A percentile compares a stretch with the other conserved stretches of the same genome.
Evolutionary conservation across 2,329 filamentous ascomycete species (phyloP).

Genomic region (Exserohilum turcica): DNA sequence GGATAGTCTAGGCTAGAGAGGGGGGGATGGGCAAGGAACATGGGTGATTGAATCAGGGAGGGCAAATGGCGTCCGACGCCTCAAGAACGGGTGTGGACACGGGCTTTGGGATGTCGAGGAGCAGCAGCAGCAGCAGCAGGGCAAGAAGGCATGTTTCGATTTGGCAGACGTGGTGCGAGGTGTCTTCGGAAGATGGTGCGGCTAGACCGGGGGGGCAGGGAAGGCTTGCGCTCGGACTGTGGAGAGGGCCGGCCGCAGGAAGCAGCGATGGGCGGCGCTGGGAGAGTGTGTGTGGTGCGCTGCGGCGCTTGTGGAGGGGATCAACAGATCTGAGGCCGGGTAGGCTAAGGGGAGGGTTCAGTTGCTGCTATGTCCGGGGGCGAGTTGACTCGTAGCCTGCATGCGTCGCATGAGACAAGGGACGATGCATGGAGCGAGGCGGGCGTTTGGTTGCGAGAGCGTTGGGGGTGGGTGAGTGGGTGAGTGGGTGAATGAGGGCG

Average conservation of each 20-base stretch:
- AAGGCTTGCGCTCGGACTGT: conserved; percentile 40
- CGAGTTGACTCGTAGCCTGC: conserved; percentile 18
- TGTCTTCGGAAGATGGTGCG: conserved; percentile 29
- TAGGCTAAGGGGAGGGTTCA: conserved; percentile 29
- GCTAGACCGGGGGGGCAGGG: conserved; percentile 28
- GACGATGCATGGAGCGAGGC: conserved; percentile 6
- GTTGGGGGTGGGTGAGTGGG: conserved; percentile 10
- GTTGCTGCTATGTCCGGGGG: conserved; percentile 21
- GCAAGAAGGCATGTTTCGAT: conserved; percentile 39
- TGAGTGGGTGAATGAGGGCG: conserved; percentile 4
- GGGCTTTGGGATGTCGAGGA: conserved; percentile 25
- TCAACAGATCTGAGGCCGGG: conserved; percentile 22
- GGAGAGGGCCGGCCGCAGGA: conserved; percentile 32
- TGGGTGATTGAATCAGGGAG: conserved; percentile 31
- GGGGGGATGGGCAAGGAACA: conserved; percentile 23
- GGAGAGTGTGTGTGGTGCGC: no score
- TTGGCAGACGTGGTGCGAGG: conserved; percentile 35
- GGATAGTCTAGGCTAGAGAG: conserved; percentile 34
- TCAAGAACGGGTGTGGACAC: conserved; percentile 34
- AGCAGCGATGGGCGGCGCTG: conserved; percentile 32
- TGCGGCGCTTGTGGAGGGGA: conserved; percentile 28
- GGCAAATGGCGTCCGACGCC: conserved; percentile 34
- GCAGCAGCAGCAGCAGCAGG: no score
- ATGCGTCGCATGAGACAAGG: conserved; percentile 8
- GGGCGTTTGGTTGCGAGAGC: conserved; percentile 16